A percentile compares a stretch with the other conserved stretches of the same genome.
These are phyloP conservation scores for Centella asiatica DNA, from an alignment of 129 eudicot species.

Conservation along the genomic window DNA sequence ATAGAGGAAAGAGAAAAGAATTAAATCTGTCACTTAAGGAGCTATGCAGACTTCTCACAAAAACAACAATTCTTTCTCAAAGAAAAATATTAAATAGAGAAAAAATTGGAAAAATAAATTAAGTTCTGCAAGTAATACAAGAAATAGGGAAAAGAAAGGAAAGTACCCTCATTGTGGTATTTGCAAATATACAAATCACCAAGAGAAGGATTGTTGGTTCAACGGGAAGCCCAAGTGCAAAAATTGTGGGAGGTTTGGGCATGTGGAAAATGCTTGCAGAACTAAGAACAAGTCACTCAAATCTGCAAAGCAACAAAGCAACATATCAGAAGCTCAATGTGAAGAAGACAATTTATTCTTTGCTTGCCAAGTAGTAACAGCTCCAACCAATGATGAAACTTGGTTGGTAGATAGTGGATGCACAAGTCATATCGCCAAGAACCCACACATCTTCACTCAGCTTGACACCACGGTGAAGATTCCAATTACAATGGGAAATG, in stretches of 20 bases:
- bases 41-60: neutral
- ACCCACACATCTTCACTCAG: neutral
- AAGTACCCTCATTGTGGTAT: constrained; percentile 1
- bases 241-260: neutral
- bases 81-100: neutral
- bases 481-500: no score
- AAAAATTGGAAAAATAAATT: neutral
- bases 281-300: no score
- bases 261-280: neutral
- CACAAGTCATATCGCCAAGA: constrained; percentile 6
- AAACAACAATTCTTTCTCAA: neutral
- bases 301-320: constrained; percentile 6
- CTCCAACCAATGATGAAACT: no score
- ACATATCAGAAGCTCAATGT: neutral
- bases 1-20: neutral
- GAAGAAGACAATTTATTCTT: constrained; percentile 3
- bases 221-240: constrained; percentile 12
- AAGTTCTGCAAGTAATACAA: no score
- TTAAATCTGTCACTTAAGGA: neutral
- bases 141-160: neutral
- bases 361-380: constrained; percentile 4
- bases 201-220: constrained; percentile 1
- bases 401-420: no score
- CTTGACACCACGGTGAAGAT: constrained; percentile 4
- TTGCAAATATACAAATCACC: constrained; percentile 5